These are phyloP conservation scores for Fusarium caatingaense DNA, from an alignment of 2,329 filamentous ascomycete species.

Conservation along the genomic window DNA sequence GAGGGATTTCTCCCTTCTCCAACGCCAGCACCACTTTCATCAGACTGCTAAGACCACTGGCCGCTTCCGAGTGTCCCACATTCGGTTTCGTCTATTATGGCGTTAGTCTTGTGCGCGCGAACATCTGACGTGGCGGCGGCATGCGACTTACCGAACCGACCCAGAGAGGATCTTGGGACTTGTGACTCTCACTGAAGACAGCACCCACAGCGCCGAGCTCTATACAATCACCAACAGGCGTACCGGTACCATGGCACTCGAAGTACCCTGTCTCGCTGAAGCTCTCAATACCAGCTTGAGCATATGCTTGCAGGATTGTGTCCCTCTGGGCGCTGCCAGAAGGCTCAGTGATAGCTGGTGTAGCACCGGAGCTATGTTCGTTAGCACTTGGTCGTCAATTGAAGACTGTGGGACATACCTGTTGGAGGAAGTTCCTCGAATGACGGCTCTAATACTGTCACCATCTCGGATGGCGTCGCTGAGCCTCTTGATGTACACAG, in stretches of 20 bases:
- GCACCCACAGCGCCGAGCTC: conserved; percentile 50
- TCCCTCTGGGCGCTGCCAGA: conserved; percentile 56
- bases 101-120: conserved; percentile 40
- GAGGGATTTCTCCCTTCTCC: conserved; percentile 45
- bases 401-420: conserved; percentile 48
- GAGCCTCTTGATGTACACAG: conserved; percentile 65
- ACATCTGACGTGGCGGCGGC: too few species aligned
- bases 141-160: conserved; percentile 58
- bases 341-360: conserved; percentile 64
- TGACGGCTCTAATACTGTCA: conserved; percentile 62
- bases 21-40: conserved; percentile 45
- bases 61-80: conserved; percentile 46
- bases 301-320: conserved; percentile 47
- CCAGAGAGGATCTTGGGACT: conserved; percentile 47
- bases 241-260: conserved; percentile 50
- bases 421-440: conserved; percentile 61
- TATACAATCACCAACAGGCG: conserved; percentile 46
- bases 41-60: conserved; percentile 45
- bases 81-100: conserved; percentile 46
- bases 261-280: conserved; percentile 46
- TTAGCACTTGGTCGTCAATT: conserved; percentile 39
- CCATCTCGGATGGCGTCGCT: conserved; percentile 63
- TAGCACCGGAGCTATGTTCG: conserved; percentile 56
- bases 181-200: conserved; percentile 45
- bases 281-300: conserved; percentile 31